Conservation (phyloP, 164 flowering plant genomes). For the grape (Vitis vinifera) region DNA sequence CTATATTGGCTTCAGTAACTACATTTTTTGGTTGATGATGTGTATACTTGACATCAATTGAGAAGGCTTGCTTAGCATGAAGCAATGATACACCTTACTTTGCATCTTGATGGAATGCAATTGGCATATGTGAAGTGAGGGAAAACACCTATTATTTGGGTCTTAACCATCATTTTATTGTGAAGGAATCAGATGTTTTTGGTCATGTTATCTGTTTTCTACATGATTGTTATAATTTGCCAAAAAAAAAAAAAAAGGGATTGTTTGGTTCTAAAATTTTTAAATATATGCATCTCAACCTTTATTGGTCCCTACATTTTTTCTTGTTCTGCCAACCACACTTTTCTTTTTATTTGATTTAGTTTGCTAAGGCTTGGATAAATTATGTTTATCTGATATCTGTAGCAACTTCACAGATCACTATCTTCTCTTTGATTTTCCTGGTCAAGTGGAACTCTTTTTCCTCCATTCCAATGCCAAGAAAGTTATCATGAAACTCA, state of each 20-base stretch:
- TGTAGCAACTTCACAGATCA: constrained; percentile 62
- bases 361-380: no score
- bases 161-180: no score
- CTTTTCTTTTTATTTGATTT: background rate
- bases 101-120: no score
- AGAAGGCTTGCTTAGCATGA: no score
- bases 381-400: background rate
- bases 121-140: no score
- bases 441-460: constrained; percentile 95
- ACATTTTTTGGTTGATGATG: no score
- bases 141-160: no score
- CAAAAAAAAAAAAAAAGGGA: no score
- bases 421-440: constrained; percentile 94
- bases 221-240: background rate
- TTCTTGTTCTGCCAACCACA: background rate
- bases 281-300: background rate
- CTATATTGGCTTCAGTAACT: no score
- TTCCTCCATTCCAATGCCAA: constrained; percentile 89
- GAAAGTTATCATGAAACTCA: constrained; percentile 68
- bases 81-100: no score
- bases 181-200: background rate
- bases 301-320: background rate
- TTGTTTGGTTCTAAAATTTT: background rate
- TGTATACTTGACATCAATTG: no score
- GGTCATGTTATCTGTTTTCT: background rate